Conservation (phyloP, 23 red algal species). For the Pyropia haitanensis region DNA sequence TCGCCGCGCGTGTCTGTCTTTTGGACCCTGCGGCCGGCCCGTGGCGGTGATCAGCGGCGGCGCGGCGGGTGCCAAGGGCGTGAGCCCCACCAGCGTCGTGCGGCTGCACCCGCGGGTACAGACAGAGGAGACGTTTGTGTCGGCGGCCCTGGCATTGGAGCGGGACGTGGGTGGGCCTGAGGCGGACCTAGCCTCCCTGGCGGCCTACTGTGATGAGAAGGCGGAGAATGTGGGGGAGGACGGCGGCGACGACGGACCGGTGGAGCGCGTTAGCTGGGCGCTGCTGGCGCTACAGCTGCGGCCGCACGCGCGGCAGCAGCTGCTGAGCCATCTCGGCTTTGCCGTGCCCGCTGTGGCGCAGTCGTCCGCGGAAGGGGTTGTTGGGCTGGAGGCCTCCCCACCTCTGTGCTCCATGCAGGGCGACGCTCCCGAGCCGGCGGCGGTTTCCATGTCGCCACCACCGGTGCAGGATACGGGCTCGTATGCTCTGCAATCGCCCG, state of each 20-base stretch:
- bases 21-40: slow-evolving; percentile 51
- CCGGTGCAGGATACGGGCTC: background rate
- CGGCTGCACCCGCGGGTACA: slow-evolving; percentile 19
- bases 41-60: slow-evolving; percentile 15
- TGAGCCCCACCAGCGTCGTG: background rate
- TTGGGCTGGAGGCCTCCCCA: slow-evolving; percentile 41
- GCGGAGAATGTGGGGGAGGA: slow-evolving; percentile 4
- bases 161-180: slow-evolving; percentile 23
- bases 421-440: slow-evolving; percentile 18
- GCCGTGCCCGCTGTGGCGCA: too few relatives aligned
- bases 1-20: slow-evolving; percentile 25
- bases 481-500: slow-evolving; percentile 15
- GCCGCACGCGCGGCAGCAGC: too few relatives aligned
- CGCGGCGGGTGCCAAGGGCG: background rate
- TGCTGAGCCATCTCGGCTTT: too few relatives aligned
- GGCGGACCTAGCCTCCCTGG: slow-evolving; percentile 32
- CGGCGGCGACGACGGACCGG: too few relatives aligned
- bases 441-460: slow-evolving; percentile 20
- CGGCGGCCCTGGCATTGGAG: slow-evolving; percentile 19
- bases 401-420: slow-evolving; percentile 33
- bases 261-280: too few relatives aligned
- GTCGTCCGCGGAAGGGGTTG: background rate
- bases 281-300: too few relatives aligned
- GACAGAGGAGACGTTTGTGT: slow-evolving; percentile 1
- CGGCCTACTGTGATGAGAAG: slow-evolving; percentile 32